Conservation (phyloP, 2,329 filamentous ascomycete species). For the Monosporascus sp. region DNA sequence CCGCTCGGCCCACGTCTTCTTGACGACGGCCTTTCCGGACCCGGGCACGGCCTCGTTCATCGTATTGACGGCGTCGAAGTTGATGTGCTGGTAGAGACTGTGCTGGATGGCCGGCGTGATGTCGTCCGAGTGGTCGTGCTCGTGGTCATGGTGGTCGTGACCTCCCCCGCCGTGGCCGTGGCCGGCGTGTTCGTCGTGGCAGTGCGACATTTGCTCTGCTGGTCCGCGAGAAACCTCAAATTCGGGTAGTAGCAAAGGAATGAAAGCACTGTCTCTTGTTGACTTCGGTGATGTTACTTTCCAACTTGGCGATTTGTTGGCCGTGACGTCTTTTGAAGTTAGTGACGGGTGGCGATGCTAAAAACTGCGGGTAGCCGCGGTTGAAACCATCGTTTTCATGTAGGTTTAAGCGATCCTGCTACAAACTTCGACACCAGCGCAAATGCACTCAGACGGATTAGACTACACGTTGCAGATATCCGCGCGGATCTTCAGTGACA, state of each 20-base stretch:
- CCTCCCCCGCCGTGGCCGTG: conserved; percentile 37
- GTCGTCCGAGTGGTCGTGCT: conserved; percentile 87
- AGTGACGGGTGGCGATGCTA: too few species aligned
- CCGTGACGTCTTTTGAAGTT: neutral
- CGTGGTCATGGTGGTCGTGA: conserved; percentile 50
- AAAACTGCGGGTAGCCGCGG: conserved; percentile 12
- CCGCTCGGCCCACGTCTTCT: conserved; percentile 88
- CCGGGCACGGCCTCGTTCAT: conserved; percentile 72
- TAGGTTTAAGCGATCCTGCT: neutral
- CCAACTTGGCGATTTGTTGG: too few species aligned
- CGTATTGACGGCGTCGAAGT: conserved; percentile 79
- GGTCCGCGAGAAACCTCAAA: too few species aligned
- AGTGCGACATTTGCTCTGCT: conserved; percentile 34
- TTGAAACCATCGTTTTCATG: conserved; percentile 1
- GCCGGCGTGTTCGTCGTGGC: conserved; percentile 44
- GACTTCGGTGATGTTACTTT: too few species aligned
- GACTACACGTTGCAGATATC: too few species aligned
- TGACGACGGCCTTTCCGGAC: conserved; percentile 68
- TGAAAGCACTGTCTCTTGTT: too few species aligned
- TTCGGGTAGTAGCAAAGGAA: too few species aligned
- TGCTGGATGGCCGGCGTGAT: conserved; percentile 86
- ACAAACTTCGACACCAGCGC: neutral
- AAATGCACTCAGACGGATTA: neutral
- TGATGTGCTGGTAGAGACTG: conserved; percentile 86
- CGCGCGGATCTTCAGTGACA: too few species aligned